Evolutionary conservation across 495 filamentous ascomycete species (phyloP).

Genomic region (Haplographium delicatum): DNA sequence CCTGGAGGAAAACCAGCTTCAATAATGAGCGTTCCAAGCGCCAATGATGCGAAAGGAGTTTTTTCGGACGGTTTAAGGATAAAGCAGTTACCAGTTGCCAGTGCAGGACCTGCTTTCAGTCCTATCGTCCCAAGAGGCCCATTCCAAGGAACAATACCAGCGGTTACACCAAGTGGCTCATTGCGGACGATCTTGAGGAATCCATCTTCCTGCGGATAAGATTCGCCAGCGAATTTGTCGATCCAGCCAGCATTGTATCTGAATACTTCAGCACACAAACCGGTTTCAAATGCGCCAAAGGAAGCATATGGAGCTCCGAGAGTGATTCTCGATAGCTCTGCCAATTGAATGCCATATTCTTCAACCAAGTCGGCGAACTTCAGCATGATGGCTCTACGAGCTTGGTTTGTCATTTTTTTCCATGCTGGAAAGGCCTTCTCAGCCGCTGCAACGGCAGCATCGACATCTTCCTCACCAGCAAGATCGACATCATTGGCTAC

Average conservation of each 20-base stretch:
- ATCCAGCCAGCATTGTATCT: slow-evolving; percentile 40
- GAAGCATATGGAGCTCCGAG: slow-evolving; percentile 31
- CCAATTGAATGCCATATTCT: slow-evolving; percentile 27
- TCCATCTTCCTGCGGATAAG: slow-evolving; percentile 37
- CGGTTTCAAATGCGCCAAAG: slow-evolving; percentile 27
- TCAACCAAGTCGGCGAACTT: slow-evolving; percentile 59
- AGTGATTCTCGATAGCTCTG: slow-evolving; percentile 30
- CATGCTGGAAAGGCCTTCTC: slow-evolving; percentile 68
- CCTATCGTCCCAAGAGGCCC: slow-evolving; percentile 28
- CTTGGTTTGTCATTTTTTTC: slow-evolving; percentile 53
- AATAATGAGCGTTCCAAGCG: slow-evolving; percentile 62
- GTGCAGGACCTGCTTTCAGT: slow-evolving; percentile 45
- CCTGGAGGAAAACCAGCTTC: slow-evolving; percentile 67
- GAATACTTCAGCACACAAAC: slow-evolving; percentile 26
- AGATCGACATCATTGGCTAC: slow-evolving; percentile 44
- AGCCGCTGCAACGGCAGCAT: slow-evolving; percentile 55
- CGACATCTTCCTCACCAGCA: slow-evolving; percentile 46
- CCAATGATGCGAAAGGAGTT: slow-evolving; percentile 69
- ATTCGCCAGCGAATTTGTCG: slow-evolving; percentile 41
- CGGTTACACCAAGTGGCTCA: slow-evolving; percentile 37
- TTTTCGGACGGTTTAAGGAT: slow-evolving; percentile 76
- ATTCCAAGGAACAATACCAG: slow-evolving; percentile 44
- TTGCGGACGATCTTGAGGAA: slow-evolving; percentile 40
- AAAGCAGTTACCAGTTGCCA: slow-evolving; percentile 73
- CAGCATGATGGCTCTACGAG: slow-evolving; percentile 65